Conservation (phyloP, 371 early-diverging fungal species). For the Lichtheimia ramosa region DNA sequence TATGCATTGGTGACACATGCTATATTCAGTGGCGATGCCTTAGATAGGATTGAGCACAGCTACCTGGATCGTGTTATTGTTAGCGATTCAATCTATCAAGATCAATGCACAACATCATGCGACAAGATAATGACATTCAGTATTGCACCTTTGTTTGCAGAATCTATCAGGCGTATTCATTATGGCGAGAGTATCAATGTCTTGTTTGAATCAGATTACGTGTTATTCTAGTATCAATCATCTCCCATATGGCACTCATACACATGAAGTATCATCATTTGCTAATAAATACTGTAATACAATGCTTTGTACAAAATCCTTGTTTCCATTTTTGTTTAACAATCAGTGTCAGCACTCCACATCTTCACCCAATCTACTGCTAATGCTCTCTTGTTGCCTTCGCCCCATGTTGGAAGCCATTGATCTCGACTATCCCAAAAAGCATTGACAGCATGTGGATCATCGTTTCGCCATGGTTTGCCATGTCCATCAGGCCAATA, state of each 20-base stretch:
- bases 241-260: neutral
- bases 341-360: conserved; percentile 36
- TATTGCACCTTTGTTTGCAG: conserved; percentile 85
- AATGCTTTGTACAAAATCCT: neutral
- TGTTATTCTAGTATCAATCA: conserved; percentile 23
- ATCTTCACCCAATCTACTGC: conserved; percentile 61
- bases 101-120: conserved; percentile 62
- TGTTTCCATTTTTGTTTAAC: conserved; percentile 10
- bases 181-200: conserved; percentile 91
- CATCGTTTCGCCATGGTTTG: conserved; percentile 59
- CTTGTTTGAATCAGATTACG: conserved; percentile 64
- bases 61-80: conserved; percentile 77
- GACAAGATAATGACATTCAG: conserved; percentile 79
- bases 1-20: conserved; percentile 93
- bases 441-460: conserved; percentile 48
- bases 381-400: conserved; percentile 50
- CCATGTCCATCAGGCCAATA: conserved; percentile 59
- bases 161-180: conserved; percentile 93
- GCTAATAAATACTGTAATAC: neutral
- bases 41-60: conserved; percentile 74
- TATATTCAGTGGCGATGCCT: conserved; percentile 83
- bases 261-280: neutral
- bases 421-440: conserved; percentile 48
- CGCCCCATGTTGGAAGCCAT: conserved; percentile 61
- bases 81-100: conserved; percentile 88